These are phyloP conservation scores for Leccinellum rugosiceps DNA, from an alignment of 768 basidiomycete species.

Conservation along the genomic window DNA sequence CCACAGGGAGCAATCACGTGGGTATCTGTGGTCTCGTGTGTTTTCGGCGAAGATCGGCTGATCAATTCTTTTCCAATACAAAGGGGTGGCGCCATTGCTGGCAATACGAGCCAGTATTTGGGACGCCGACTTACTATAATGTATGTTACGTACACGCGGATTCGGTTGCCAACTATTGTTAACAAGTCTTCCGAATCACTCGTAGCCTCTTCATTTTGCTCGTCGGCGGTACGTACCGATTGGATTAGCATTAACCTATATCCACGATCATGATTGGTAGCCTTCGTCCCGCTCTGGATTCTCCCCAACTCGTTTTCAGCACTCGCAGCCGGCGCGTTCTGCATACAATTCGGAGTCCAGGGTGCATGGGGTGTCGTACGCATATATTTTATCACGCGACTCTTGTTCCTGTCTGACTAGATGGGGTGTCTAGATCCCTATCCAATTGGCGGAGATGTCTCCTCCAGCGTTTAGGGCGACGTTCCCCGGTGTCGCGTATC, in stretches of 20 bases:
- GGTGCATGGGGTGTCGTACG: conserved; percentile 87
- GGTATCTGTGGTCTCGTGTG: conserved; percentile 20
- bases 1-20: conserved; percentile 43
- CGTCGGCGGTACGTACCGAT: conserved; percentile 22
- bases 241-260: not conserved
- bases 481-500: conserved; percentile 85
- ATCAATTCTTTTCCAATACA: not conserved
- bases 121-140: conserved; percentile 85
- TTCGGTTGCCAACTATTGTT: not conserved
- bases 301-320: conserved; percentile 64
- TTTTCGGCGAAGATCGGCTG: not conserved
- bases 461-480: conserved; percentile 88
- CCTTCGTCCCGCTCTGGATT: conserved; percentile 81
- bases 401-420: not conserved
- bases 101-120: conserved; percentile 67
- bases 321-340: conserved; percentile 84
- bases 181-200: not conserved
- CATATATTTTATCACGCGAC: not conserved
- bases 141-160: conserved; percentile 1
- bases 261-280: conserved; percentile 13
- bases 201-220: conserved; percentile 23
- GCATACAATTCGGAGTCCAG: conserved; percentile 83
- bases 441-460: conserved; percentile 80
- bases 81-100: conserved; percentile 70
- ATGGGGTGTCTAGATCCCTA: conserved; percentile 47